Evolutionary conservation across 2,329 filamentous ascomycete genomes (phyloP).

Genomic region (Fusarium sp.): DNA sequence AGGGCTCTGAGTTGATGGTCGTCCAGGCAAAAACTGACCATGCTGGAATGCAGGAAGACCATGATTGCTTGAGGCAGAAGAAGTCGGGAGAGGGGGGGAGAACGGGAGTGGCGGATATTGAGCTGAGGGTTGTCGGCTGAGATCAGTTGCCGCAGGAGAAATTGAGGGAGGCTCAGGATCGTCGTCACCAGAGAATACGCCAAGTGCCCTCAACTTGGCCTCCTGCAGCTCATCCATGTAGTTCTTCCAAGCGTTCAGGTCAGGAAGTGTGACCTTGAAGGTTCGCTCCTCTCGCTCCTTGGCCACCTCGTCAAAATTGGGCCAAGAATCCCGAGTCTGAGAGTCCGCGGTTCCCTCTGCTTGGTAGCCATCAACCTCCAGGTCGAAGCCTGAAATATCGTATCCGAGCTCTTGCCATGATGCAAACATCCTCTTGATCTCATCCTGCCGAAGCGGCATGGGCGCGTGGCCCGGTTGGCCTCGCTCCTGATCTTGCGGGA

Average conservation of each 20-base stretch:
- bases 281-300: conserved; percentile 64
- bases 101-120: conserved; percentile 83
- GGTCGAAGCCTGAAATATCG: conserved; percentile 74
- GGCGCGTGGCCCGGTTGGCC: conserved; percentile 67
- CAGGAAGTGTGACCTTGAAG: conserved; percentile 77
- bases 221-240: conserved; percentile 89
- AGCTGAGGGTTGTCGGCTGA: conserved; percentile 77
- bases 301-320: conserved; percentile 68
- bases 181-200: conserved; percentile 83
- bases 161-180: conserved; percentile 73
- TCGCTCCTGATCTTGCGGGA: conserved; percentile 76
- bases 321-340: conserved; percentile 78
- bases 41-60: conserved; percentile 67
- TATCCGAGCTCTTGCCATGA: conserved; percentile 79
- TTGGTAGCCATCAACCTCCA: conserved; percentile 61
- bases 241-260: conserved; percentile 76
- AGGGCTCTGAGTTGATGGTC: conserved; percentile 72
- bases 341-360: conserved; percentile 57
- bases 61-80: conserved; percentile 80
- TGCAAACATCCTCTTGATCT: conserved; percentile 71
- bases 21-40: conserved; percentile 69
- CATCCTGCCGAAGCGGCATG: conserved; percentile 65
- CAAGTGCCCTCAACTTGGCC: conserved; percentile 90
- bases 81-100: conserved; percentile 84
- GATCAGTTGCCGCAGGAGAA: conserved; percentile 72